Percentiles rank a stretch among this genome's conserved stretches.
Conservation (phyloP, 768 basidiomycete genomes). For the Leccinum obscurum region DNA sequence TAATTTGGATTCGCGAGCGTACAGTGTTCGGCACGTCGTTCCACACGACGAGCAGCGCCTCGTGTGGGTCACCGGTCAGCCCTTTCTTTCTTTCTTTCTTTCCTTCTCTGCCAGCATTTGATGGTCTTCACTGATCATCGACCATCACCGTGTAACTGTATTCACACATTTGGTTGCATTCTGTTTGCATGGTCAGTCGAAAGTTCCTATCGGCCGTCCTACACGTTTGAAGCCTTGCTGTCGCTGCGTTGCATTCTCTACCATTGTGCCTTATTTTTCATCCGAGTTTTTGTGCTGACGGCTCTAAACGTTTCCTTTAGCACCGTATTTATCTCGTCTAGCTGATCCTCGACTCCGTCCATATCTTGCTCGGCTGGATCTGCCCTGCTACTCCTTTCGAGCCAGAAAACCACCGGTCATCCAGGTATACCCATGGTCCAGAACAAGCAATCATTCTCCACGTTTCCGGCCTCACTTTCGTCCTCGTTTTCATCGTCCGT, state of each 20-base stretch:
- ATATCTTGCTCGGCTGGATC: slow-evolving; percentile 28
- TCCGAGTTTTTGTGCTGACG: slow-evolving; percentile 18
- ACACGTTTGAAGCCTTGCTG: slow-evolving; percentile 27
- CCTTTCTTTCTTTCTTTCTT: slow-evolving; percentile 12
- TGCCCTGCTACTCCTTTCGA: slow-evolving; percentile 15
- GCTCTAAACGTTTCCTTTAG: slow-evolving; percentile 19
- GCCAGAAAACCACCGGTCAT: slow-evolving; percentile 21
- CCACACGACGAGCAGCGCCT: slow-evolving; percentile 20
- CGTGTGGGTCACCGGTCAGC: slow-evolving; percentile 12
- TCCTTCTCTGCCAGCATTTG: slow-evolving; percentile 12
- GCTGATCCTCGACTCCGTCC: slow-evolving; percentile 28
- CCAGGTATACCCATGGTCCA: slow-evolving; percentile 30
- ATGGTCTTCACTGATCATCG: slow-evolving; percentile 31
- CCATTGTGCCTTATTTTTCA: slow-evolving; percentile 9
- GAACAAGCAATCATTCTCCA: slow-evolving; percentile 39
- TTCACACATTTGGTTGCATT: slow-evolving; percentile 9
- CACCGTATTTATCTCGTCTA: slow-evolving; percentile 31
- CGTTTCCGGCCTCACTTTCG: slow-evolving; percentile 41
- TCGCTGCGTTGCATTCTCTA: slow-evolving; percentile 24
- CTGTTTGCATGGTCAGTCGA: slow-evolving; percentile 27
- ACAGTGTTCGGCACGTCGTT: slow-evolving; percentile 10
- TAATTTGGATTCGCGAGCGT: slow-evolving; percentile 4
- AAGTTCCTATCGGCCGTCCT: slow-evolving; percentile 6
- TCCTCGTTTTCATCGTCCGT: slow-evolving; percentile 48
- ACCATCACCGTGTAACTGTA: slow-evolving; percentile 5